Evolutionary conservation across 1,139 yeast species (phyloP).

Genomic region (Blastobotrys petasosporus): DNA sequence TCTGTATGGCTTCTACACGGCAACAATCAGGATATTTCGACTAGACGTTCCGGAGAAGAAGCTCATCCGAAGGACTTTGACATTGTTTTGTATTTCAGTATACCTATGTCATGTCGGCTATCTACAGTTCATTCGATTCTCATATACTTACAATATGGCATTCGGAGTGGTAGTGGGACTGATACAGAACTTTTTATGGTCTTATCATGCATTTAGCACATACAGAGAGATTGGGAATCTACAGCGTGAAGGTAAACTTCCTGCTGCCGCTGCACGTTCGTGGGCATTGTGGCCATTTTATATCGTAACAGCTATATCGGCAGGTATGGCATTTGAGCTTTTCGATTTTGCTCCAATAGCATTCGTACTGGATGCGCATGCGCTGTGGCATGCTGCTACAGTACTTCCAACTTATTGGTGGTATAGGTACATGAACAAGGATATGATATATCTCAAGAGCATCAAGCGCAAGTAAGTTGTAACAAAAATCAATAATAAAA

Average conservation of each 20-base stretch:
- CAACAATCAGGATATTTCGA: conserved; percentile 52
- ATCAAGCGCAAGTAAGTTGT: conserved; percentile 4
- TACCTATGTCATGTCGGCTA: conserved; percentile 62
- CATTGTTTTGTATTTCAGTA: conserved; percentile 41
- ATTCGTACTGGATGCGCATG: conserved; percentile 81
- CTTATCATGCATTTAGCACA: conserved; percentile 30
- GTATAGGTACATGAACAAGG: conserved; percentile 36
- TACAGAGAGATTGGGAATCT: conserved; percentile 9
- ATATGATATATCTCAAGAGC: conserved; percentile 21
- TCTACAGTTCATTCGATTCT: conserved; percentile 64
- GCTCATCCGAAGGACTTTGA: conserved; percentile 34
- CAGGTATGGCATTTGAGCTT: conserved; percentile 81
- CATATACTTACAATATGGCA: conserved; percentile 89
- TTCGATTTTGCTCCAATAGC: conserved; percentile 76
- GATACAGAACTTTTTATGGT: conserved; percentile 58
- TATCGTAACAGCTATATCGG: conserved; percentile 47
- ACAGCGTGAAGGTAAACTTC: neutral
- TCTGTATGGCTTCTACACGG: conserved; percentile 65
- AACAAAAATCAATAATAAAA: neutral
- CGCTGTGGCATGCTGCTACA: conserved; percentile 71
- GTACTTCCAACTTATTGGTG: conserved; percentile 36
- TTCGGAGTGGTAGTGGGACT: conserved; percentile 79
- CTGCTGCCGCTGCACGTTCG: conserved; percentile 8
- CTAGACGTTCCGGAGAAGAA: conserved; percentile 42
- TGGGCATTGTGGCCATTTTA: conserved; percentile 49